Percentiles rank a stretch among this genome's conserved stretches.
Evolutionary conservation across 306 rosid species (phyloP).

Genomic region (Delonix regia): DNA sequence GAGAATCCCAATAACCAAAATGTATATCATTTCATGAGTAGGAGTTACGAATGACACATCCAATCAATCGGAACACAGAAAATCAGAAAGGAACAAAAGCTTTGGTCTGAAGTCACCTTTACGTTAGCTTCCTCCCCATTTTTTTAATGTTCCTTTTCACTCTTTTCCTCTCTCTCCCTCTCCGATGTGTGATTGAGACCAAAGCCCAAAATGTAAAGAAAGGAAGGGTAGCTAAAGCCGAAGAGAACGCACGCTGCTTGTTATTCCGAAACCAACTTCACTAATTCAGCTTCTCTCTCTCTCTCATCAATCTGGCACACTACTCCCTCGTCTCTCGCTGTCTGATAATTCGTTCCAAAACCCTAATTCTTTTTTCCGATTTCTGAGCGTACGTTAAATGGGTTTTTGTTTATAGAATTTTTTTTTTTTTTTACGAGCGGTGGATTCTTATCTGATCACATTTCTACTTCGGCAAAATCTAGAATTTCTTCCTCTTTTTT

Average conservation of each 20-base stretch:
- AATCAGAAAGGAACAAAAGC: slow-evolving; percentile 10
- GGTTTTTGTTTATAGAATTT: slow-evolving; percentile 11
- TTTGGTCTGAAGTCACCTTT: slow-evolving; percentile 40
- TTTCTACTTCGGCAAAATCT: slow-evolving; percentile 34
- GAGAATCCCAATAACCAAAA: slow-evolving; percentile 22
- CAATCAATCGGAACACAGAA: neutral
- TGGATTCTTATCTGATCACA: slow-evolving; percentile 33
- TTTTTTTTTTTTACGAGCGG: neutral
- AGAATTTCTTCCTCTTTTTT: slow-evolving; percentile 21
- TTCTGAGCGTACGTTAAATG: slow-evolving; percentile 5
- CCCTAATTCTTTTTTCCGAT: slow-evolving; percentile 43
- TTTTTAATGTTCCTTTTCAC: neutral
- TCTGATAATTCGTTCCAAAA: slow-evolving; percentile 46
- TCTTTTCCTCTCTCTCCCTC: neutral
- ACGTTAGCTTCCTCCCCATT: neutral
- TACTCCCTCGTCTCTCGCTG: neutral
- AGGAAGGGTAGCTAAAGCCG: slow-evolving; percentile 44
- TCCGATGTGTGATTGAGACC: neutral
- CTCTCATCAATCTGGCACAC: slow-evolving; percentile 7
- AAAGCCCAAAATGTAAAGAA: neutral
- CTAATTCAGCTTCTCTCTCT: slow-evolving; percentile 26
- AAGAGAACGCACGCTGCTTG: slow-evolving; percentile 23
- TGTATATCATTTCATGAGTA: neutral
- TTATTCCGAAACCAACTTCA: slow-evolving; percentile 41
- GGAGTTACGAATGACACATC: neutral